A percentile compares a stretch with the other conserved stretches of the same genome.
Conservation (phyloP, 1,139 yeast species). For the Yamadazyma blattariae region DNA sequence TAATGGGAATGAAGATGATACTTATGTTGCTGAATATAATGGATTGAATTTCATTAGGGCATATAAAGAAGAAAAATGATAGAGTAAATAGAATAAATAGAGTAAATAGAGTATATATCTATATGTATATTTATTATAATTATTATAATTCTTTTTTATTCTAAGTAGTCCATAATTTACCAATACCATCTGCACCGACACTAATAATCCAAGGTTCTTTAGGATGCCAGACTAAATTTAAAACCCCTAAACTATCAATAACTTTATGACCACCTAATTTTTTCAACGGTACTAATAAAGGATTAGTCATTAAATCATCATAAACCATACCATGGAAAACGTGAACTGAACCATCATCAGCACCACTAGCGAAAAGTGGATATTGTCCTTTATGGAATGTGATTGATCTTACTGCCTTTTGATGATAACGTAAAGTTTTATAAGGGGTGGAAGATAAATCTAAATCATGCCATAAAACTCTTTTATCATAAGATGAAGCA, state of each 20-base stretch:
- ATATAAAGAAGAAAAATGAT: slow-evolving; percentile 4
- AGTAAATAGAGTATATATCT: neutral
- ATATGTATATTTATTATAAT: slow-evolving; percentile 9
- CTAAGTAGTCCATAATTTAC: slow-evolving; percentile 92
- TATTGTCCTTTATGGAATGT: slow-evolving; percentile 80
- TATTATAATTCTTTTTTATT: too few relatives aligned
- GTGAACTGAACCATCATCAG: slow-evolving; percentile 92
- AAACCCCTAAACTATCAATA: slow-evolving; percentile 79
- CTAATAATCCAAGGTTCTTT: slow-evolving; percentile 97
- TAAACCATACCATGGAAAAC: slow-evolving; percentile 96
- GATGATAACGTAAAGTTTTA: slow-evolving; percentile 92
- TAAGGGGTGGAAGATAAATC: slow-evolving; percentile 89
- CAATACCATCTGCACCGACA: slow-evolving; percentile 98
- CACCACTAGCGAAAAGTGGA: slow-evolving; percentile 93
- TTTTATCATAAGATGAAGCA: slow-evolving; percentile 91
- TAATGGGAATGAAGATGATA: slow-evolving; percentile 19
- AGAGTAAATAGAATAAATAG: neutral
- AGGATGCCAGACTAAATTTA: slow-evolving; percentile 94
- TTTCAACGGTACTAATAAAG: slow-evolving; percentile 93
- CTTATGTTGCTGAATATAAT: slow-evolving; percentile 17
- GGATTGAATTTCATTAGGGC: slow-evolving; percentile 8
- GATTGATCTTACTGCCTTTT: slow-evolving; percentile 87
- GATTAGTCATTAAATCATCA: slow-evolving; percentile 94
- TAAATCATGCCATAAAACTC: slow-evolving; percentile 96
- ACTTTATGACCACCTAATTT: slow-evolving; percentile 91